A percentile compares a stretch with the other conserved stretches of the same genome.
phyloP scores from a whole-genome alignment of 768 basidiomycete genomes.

The Pisolithus orientalis region DNA sequence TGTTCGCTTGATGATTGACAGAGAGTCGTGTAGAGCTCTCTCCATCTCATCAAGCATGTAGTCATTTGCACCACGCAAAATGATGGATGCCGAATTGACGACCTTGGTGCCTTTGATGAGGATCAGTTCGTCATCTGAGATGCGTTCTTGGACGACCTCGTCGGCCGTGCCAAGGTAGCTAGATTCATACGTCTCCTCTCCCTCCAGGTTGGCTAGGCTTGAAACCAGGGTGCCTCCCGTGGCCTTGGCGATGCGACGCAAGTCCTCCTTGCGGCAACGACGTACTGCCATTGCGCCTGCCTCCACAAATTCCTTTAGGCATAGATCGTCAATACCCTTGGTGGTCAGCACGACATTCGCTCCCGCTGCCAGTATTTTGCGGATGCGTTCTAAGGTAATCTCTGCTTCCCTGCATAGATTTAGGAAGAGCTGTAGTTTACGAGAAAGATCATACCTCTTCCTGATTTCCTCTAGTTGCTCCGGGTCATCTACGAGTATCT shows the following conservation, averaged over 20 bases:
- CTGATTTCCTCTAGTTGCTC: slow-evolving; percentile 95
- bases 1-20: slow-evolving; percentile 95
- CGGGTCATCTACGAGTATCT: slow-evolving; percentile 95
- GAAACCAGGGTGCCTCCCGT: slow-evolving; percentile 93
- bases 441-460: slow-evolving; percentile 57
- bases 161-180: slow-evolving; percentile 88
- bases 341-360: slow-evolving; percentile 97
- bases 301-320: slow-evolving; percentile 97
- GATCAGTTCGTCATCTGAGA: slow-evolving; percentile 98
- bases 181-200: slow-evolving; percentile 95
- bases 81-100: slow-evolving; percentile 87
- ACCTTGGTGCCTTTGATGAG: slow-evolving; percentile 97
- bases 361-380: slow-evolving; percentile 92
- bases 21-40: slow-evolving; percentile 86
- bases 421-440: not conserved
- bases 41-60: slow-evolving; percentile 99
- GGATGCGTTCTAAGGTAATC: slow-evolving; percentile 91
- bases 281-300: slow-evolving; percentile 98
- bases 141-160: slow-evolving; percentile 94
- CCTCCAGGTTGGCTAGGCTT: slow-evolving; percentile 91
- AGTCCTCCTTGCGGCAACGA: slow-evolving; percentile 95
- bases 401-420: slow-evolving; percentile 75
- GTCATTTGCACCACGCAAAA: slow-evolving; percentile 95
- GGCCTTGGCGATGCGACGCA: slow-evolving; percentile 93
- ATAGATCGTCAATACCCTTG: slow-evolving; percentile 97